Percentiles rank a stretch among this genome's conserved stretches.
Conservation (phyloP, 306 rosid genomes). For the Luffa aegyptiaca region DNA sequence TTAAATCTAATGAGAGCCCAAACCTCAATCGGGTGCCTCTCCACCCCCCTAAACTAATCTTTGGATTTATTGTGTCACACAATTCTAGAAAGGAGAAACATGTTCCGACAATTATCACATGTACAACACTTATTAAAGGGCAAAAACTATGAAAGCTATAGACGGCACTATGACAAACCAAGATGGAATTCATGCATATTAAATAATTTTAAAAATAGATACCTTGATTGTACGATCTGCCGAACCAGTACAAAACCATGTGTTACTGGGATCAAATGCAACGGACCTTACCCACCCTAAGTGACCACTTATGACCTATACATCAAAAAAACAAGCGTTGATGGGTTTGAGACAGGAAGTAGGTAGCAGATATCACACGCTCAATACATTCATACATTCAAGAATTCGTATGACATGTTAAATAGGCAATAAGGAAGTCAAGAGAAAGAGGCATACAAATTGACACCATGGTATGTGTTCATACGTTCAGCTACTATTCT, state of each 20-base stretch:
- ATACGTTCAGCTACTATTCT: background rate
- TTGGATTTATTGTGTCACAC: background rate
- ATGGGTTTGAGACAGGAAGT: background rate
- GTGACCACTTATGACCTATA: constrained; percentile 94
- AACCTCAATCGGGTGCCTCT: too few species aligned
- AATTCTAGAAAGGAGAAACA: background rate
- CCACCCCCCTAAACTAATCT: background rate
- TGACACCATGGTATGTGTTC: background rate
- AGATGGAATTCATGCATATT: constrained; percentile 2
- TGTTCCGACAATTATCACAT: background rate
- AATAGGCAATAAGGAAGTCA: background rate
- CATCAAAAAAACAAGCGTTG: constrained; percentile 13
- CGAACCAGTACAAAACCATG: constrained; percentile 98
- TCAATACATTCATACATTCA: background rate
- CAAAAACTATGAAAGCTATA: background rate
- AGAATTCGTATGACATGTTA: background rate
- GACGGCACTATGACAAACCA: background rate
- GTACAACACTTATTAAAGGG: background rate
- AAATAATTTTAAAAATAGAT: constrained; percentile 15
- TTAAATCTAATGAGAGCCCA: too few species aligned
- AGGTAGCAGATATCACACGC: background rate
- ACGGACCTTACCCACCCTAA: constrained; percentile 97
- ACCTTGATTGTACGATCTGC: constrained; percentile 99
- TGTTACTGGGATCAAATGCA: constrained; percentile 95
- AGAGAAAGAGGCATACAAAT: background rate